Evolutionary conservation across 805 yeast species (phyloP), one percentile per base, ranked within the genome.

Genomic region (Spathaspora passalidarum): DNA sequence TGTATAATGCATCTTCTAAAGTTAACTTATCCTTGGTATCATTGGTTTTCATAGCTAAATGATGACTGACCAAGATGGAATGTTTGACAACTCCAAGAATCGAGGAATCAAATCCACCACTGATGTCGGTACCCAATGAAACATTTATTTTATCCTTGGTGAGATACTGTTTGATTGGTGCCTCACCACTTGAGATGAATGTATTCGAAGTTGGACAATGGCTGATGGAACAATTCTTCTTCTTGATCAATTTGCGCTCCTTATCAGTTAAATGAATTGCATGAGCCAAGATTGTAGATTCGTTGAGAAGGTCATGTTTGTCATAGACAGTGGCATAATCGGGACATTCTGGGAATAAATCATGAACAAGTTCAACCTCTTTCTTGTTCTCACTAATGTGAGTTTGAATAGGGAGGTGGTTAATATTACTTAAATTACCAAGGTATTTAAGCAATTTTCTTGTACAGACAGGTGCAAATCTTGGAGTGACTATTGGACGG

Each of bases 171-270:
- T 85, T 77, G 9, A 92, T 80, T 16, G 89, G 84, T 7, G 96
- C 91, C 63, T 89, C 95, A 14, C 99, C 99, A 9, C 95, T 84
- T 0, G 96, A 83, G 47, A 92, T 76, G 14, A 94, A 81, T 1
- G 96, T 81, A 62, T 92, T 92, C 14, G 96, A 87, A 9, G 89
- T 81, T 2, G 99, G 99, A 67, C 99, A 92, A 65, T 94, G 98
- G 4, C 96, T 78, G 14, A 92, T 80, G 10, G 97, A 95, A 25
- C 88, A 69, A 5, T 78, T 66, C 17, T 78, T 75, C 14, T 56
- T 50, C 50, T 73, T 75, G 38, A 94, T 72, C 17, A 86, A 49
- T 14, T 74, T 64, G 36, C 82, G 72, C 62, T 92, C 99, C 2
- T 72, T 72, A 7, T 79, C 81, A 1, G 79, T 53, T 44, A 92